A percentile compares a stretch with the other conserved stretches of the same genome.
Conservation (phyloP, 805 yeast species). For the Phaffomyces thermotolerans region DNA sequence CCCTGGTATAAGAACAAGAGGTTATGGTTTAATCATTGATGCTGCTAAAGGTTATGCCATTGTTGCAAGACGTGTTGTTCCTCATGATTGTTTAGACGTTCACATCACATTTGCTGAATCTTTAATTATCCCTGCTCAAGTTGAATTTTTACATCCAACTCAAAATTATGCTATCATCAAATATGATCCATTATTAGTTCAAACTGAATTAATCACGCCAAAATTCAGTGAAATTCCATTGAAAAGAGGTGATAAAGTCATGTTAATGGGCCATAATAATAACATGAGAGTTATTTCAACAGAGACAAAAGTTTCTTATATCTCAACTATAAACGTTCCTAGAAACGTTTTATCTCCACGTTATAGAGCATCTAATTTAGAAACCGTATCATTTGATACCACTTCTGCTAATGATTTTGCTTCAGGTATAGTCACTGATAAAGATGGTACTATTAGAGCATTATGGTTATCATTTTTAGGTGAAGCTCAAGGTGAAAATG, state of each 20-base stretch:
- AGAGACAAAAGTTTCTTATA: slow-evolving; percentile 69
- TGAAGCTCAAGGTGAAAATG: slow-evolving; percentile 55
- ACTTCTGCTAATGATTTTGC: slow-evolving; percentile 65
- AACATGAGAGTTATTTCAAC: slow-evolving; percentile 64
- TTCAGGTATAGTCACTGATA: slow-evolving; percentile 71
- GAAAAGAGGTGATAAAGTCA: slow-evolving; percentile 65
- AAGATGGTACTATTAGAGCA: slow-evolving; percentile 74
- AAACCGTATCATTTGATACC: slow-evolving; percentile 69
- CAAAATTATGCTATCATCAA: slow-evolving; percentile 78
- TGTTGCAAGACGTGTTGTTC: slow-evolving; percentile 70
- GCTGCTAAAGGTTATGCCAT: slow-evolving; percentile 73
- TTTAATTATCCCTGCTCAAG: slow-evolving; percentile 69
- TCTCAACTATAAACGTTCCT: slow-evolving; percentile 68
- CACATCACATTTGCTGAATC: slow-evolving; percentile 81
- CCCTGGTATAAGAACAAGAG: slow-evolving; percentile 51
- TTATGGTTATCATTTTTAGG: slow-evolving; percentile 83
- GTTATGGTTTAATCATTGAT: slow-evolving; percentile 78
- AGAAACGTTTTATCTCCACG: slow-evolving; percentile 63
- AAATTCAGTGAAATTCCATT: slow-evolving; percentile 48
- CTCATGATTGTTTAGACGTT: slow-evolving; percentile 71
- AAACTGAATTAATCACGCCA: slow-evolving; percentile 68
- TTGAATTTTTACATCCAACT: slow-evolving; percentile 79
- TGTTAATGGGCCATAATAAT: slow-evolving; percentile 77
- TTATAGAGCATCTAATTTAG: slow-evolving; percentile 79
- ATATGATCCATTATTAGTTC: slow-evolving; percentile 69